A percentile compares a stretch with the other conserved stretches of the same genome.
phyloP scores from a whole-genome alignment of 345 rosid species.

The Eucalyptus globulus region DNA sequence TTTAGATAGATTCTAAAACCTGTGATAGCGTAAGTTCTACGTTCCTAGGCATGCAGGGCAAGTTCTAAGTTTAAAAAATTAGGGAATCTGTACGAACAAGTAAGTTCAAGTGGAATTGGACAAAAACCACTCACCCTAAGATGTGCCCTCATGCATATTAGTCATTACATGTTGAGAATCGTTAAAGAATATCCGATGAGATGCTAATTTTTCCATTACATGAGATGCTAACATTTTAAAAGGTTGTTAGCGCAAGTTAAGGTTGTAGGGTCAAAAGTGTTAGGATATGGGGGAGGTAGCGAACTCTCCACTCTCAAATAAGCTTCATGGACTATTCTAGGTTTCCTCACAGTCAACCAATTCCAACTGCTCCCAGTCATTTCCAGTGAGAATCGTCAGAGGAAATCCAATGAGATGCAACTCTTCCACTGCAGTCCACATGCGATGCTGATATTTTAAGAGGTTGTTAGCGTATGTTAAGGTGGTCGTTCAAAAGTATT shows the following conservation, averaged over 20 bases:
- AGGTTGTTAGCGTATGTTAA: neutral
- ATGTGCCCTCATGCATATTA: rapidly evolving
- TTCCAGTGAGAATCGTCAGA: neutral
- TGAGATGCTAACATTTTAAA: neutral
- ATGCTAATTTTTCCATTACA: neutral
- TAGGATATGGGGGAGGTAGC: neutral
- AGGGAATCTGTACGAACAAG: rapidly evolving
- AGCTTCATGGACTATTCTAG: neutral
- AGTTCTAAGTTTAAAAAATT: rapidly evolving
- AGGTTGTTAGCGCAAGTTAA: neutral
- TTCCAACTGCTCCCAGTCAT: neutral
- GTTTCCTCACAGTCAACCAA: neutral
- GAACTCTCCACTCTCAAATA: neutral
- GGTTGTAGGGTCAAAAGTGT: neutral
- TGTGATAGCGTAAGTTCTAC: rapidly evolving
- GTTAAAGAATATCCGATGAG: neutral
- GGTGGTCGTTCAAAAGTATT: neutral
- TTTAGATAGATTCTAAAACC: rapidly evolving
- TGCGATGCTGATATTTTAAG: neutral
- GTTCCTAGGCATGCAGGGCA: rapidly evolving
- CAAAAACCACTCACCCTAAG: neutral
- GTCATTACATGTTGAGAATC: neutral
- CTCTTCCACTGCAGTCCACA: neutral
- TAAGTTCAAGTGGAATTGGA: no score
- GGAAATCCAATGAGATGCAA: neutral